Evolutionary conservation across 495 filamentous ascomycete genomes (phyloP).

Genomic region (Cercophora newfieldiana): DNA sequence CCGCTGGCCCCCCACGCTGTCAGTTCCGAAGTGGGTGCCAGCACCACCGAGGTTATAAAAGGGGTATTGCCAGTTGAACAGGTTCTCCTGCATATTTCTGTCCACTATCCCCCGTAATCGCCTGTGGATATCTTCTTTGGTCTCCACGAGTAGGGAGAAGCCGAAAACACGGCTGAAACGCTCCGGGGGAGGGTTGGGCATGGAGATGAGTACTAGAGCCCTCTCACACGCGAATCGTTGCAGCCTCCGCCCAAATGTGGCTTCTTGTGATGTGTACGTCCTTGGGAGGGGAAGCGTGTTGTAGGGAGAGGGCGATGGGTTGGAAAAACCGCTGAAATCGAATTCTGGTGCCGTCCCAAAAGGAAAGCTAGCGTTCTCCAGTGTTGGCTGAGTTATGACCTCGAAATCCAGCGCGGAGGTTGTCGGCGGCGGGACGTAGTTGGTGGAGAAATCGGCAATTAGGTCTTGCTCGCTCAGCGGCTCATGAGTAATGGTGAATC

Average conservation of each 20-base stretch:
- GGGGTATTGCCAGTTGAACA: conserved; percentile 62
- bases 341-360: conserved; percentile 26
- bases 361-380: conserved; percentile 41
- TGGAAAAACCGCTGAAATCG: conserved; percentile 15
- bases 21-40: conserved; percentile 59
- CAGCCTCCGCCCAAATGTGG: conserved; percentile 68
- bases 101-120: conserved; percentile 47
- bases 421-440: conserved; percentile 3
- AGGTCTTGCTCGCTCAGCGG: conserved; percentile 14
- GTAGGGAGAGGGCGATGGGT: conserved; percentile 20
- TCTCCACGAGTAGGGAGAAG: conserved; percentile 61
- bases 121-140: conserved; percentile 47
- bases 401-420: conserved; percentile 39
- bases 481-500: conserved; percentile 35
- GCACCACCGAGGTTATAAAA: conserved; percentile 68
- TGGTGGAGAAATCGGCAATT: conserved; percentile 7
- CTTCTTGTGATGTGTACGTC: conserved; percentile 61
- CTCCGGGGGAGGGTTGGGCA: conserved; percentile 51
- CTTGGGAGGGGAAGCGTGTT: conserved; percentile 38
- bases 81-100: conserved; percentile 43
- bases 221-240: conserved; percentile 67
- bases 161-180: conserved; percentile 61
- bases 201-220: conserved; percentile 59
- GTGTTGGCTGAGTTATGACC: conserved; percentile 38
- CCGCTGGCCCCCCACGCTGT: conserved; percentile 17